These are phyloP conservation scores for Monilinia fructicola DNA, from an alignment of 2,329 filamentous ascomycete genomes.

Conservation along the genomic window DNA sequence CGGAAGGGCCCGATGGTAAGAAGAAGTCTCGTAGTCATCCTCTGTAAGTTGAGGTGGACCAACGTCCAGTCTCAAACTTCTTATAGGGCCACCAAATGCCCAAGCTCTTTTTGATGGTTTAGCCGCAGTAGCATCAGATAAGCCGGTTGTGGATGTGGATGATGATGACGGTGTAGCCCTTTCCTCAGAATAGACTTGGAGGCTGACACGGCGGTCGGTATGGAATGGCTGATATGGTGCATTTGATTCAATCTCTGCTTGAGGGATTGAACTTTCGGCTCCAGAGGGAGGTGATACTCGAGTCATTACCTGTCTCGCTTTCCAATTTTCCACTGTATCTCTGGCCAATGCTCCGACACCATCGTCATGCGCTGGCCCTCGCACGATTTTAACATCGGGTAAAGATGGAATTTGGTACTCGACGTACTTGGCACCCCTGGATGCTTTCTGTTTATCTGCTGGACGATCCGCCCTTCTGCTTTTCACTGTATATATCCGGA, in stretches of 20 bases:
- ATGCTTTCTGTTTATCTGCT: constrained; percentile 57
- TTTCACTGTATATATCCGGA: constrained; percentile 58
- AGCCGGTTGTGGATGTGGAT: constrained; percentile 36
- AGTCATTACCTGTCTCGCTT: constrained; percentile 42
- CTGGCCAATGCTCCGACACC: constrained; percentile 37
- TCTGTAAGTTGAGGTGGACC: constrained; percentile 50
- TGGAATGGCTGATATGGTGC: constrained; percentile 96
- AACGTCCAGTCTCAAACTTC: constrained; percentile 52
- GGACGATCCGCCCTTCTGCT: constrained; percentile 52
- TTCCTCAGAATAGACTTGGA: constrained; percentile 60
- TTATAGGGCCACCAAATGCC: constrained; percentile 61
- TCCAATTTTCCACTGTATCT: constrained; percentile 38
- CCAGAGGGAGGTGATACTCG: constrained; percentile 44
- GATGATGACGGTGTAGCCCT: constrained; percentile 29
- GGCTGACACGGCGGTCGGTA: constrained; percentile 78
- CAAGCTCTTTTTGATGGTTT: constrained; percentile 43
- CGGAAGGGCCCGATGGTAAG: constrained; percentile 59
- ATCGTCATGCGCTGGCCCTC: constrained; percentile 51
- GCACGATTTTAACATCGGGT: constrained; percentile 58
- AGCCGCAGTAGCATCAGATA: constrained; percentile 29
- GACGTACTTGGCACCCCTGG: constrained; percentile 36
- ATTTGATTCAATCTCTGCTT: constrained; percentile 92
- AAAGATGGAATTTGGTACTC: constrained; percentile 67
- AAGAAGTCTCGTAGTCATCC: constrained; percentile 49
- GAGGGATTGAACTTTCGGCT: constrained; percentile 63